Percentiles rank a stretch among this genome's conserved stretches.
These are phyloP conservation scores for Yamadazyma olivae DNA, from an alignment of 805 yeast species.

Conservation along the genomic window DNA sequence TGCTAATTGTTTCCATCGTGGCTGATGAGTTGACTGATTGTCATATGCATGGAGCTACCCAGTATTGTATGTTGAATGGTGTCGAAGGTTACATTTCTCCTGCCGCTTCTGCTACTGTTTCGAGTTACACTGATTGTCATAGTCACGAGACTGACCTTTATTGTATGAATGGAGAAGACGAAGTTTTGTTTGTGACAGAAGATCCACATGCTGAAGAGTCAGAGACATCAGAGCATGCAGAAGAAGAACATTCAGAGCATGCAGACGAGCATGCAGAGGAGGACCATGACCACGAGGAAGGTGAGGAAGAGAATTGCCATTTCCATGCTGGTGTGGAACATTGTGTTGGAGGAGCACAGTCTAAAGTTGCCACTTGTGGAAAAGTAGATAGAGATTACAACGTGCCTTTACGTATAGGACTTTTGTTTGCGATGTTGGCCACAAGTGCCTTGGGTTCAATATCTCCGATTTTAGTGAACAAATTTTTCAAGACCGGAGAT, in stretches of 20 bases:
- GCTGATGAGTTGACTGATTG: conserved; percentile 9
- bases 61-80: conserved; percentile 19
- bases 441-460: conserved; percentile 32
- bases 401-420: conserved; percentile 25
- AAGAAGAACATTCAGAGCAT: neutral
- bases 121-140: conserved; percentile 16
- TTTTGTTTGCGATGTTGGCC: conserved; percentile 31
- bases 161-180: conserved; percentile 17
- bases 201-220: neutral
- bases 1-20: neutral
- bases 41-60: conserved; percentile 18
- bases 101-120: conserved; percentile 14
- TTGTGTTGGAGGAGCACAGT: conserved; percentile 15
- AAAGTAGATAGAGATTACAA: conserved; percentile 24
- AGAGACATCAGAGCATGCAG: neutral
- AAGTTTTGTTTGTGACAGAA: conserved; percentile 16
- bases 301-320: conserved; percentile 19
- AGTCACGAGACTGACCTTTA: conserved; percentile 16
- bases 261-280: conserved; percentile 5
- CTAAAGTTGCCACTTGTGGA: conserved; percentile 16
- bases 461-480: conserved; percentile 22
- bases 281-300: conserved; percentile 2
- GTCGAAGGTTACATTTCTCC: conserved; percentile 20
- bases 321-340: conserved; percentile 34
- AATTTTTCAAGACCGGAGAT: conserved; percentile 13